phyloP scores from a whole-genome alignment of 306 rosid genomes.

The Castanea sativa region DNA sequence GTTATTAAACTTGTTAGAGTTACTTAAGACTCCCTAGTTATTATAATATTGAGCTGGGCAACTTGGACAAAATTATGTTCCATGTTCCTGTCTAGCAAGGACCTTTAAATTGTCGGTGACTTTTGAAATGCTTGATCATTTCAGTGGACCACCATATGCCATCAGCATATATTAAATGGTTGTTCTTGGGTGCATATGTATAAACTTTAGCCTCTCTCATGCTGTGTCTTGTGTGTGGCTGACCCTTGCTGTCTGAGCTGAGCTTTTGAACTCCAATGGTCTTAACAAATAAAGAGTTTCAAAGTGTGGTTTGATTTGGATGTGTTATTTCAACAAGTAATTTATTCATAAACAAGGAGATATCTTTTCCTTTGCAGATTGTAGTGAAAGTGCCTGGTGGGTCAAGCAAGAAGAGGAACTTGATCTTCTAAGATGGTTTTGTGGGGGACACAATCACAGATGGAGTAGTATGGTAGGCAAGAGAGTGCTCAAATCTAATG shows the following conservation, averaged over 20 bases:
- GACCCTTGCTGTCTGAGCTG: too few relatives aligned
- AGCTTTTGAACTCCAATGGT: too few relatives aligned
- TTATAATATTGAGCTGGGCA: neutral
- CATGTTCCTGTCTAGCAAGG: neutral
- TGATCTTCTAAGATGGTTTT: neutral
- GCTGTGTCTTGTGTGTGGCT: too few relatives aligned
- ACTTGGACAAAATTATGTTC: neutral
- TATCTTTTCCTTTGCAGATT: neutral
- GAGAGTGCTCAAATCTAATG: neutral
- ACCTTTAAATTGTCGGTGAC: neutral
- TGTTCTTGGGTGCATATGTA: neutral
- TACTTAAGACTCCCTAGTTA: neutral
- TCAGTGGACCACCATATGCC: neutral
- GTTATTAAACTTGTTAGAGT: neutral
- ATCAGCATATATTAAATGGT: neutral
- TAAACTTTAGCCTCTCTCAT: too few relatives aligned
- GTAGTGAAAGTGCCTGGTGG: neutral
- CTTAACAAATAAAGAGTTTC: too few relatives aligned
- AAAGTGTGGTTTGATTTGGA: too few relatives aligned
- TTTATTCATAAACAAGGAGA: neutral
- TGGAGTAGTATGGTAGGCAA: neutral
- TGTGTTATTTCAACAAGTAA: neutral
- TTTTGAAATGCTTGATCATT: neutral
- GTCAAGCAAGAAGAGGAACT: neutral
- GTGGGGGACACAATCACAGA: neutral